Evolutionary conservation across 2,329 filamentous ascomycete genomes (phyloP).

Genomic region (Ceratocystis cacaofunesta): DNA sequence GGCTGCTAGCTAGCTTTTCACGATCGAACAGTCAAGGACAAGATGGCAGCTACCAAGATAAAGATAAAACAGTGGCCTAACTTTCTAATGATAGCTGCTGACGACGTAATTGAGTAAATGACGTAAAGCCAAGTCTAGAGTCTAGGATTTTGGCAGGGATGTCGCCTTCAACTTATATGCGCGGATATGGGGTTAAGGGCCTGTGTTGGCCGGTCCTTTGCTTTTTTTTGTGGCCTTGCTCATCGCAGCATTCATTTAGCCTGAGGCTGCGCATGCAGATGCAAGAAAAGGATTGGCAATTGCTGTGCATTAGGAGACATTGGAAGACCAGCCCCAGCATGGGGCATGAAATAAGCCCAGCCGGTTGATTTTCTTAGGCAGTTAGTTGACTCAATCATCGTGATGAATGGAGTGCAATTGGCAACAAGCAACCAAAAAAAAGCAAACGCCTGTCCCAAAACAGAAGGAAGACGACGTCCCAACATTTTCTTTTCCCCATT

Average conservation of each 20-base stretch:
- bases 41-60: background rate
- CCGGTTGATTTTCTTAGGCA: background rate
- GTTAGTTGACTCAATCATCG: background rate
- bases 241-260: background rate
- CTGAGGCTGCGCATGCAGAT: background rate
- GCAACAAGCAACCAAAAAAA: background rate
- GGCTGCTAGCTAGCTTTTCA: background rate
- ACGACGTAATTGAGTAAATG: background rate
- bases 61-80: background rate
- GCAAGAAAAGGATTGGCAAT: background rate
- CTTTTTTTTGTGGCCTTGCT: background rate
- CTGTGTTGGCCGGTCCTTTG: background rate
- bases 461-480: background rate
- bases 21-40: background rate
- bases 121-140: background rate
- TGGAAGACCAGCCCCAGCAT: background rate
- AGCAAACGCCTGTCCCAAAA: background rate
- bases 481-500: background rate
- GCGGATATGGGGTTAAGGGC: background rate
- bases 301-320: background rate
- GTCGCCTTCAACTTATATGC: background rate
- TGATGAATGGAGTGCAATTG: background rate
- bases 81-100: background rate
- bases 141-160: conserved; percentile 1
- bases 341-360: background rate